Evolutionary conservation across 2,329 filamentous ascomycete species (phyloP).

Genomic region (Harringtonia aguacate): DNA sequence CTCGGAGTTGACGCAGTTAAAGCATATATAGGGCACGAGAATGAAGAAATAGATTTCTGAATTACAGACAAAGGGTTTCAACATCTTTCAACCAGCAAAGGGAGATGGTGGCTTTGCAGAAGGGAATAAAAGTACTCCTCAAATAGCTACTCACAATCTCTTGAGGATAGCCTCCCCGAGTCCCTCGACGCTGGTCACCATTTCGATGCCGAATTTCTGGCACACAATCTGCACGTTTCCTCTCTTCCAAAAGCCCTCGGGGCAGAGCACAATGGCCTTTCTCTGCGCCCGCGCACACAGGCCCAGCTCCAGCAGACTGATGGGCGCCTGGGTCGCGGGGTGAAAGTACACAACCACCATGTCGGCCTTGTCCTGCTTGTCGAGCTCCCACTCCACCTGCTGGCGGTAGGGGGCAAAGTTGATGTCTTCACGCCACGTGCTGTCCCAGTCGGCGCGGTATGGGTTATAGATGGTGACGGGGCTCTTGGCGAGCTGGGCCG

Average conservation of each 20-base stretch:
- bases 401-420: slow-evolving; percentile 32
- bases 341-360: slow-evolving; percentile 48
- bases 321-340: slow-evolving; percentile 37
- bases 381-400: slow-evolving; percentile 52
- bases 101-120: too few species aligned
- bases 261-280: slow-evolving; percentile 42
- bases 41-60: too few species aligned
- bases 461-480: slow-evolving; percentile 48
- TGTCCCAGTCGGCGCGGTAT: slow-evolving; percentile 44
- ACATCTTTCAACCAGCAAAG: too few species aligned
- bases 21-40: too few species aligned
- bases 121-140: too few species aligned
- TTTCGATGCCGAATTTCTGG: slow-evolving; percentile 29
- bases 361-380: slow-evolving; percentile 39
- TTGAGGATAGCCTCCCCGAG: slow-evolving; percentile 19
- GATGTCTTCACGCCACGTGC: slow-evolving; percentile 38
- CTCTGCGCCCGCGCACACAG: slow-evolving; percentile 29
- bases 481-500: slow-evolving; percentile 25
- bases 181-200: slow-evolving; percentile 29
- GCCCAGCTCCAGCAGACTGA: slow-evolving; percentile 51
- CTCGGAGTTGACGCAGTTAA: too few species aligned
- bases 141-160: too few species aligned
- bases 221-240: slow-evolving; percentile 53
- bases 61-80: too few species aligned
- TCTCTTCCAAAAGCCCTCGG: slow-evolving; percentile 39